phyloP scores from a whole-genome alignment of 495 filamentous ascomycete species.

The Podospora pseudocomata region DNA sequence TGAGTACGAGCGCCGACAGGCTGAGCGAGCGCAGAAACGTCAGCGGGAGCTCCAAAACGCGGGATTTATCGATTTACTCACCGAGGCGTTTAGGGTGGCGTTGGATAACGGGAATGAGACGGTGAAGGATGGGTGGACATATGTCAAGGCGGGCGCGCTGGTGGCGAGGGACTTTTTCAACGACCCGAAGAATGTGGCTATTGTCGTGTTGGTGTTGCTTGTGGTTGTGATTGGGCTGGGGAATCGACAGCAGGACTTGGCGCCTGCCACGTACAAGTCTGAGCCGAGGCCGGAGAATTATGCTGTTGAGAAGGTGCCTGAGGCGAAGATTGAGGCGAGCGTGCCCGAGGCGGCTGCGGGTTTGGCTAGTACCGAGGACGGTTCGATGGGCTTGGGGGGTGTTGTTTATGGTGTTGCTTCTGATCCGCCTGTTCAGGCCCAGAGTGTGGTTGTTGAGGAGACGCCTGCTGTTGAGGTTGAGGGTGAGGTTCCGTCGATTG shows the following conservation, averaged over 20 bases:
- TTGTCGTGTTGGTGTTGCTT: slow-evolving; percentile 58
- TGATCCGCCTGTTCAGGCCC: background rate
- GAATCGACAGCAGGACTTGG: slow-evolving; percentile 5
- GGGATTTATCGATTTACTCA: slow-evolving; percentile 56
- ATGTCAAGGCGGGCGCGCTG: background rate
- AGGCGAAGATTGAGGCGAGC: background rate
- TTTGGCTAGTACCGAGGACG: background rate
- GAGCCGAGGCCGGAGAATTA: background rate
- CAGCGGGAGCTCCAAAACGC: slow-evolving; percentile 29
- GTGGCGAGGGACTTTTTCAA: slow-evolving; percentile 40
- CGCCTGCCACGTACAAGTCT: slow-evolving; percentile 3
- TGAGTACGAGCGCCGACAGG: slow-evolving; percentile 4
- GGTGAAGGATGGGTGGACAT: background rate
- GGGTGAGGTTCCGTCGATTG: background rate
- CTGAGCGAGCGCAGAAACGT: background rate
- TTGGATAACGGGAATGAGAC: slow-evolving; percentile 4
- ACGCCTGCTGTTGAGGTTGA: background rate
- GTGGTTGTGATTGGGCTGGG: slow-evolving; percentile 43
- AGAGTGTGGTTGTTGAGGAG: background rate
- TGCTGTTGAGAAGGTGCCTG: background rate
- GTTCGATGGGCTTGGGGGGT: background rate
- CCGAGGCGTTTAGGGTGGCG: slow-evolving; percentile 62
- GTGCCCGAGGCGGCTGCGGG: background rate
- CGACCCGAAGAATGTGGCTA: slow-evolving; percentile 68
- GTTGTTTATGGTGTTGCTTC: background rate